Base-by-base conservation (phyloP, 805 yeast species). In the Candida lessepsii region DNA sequence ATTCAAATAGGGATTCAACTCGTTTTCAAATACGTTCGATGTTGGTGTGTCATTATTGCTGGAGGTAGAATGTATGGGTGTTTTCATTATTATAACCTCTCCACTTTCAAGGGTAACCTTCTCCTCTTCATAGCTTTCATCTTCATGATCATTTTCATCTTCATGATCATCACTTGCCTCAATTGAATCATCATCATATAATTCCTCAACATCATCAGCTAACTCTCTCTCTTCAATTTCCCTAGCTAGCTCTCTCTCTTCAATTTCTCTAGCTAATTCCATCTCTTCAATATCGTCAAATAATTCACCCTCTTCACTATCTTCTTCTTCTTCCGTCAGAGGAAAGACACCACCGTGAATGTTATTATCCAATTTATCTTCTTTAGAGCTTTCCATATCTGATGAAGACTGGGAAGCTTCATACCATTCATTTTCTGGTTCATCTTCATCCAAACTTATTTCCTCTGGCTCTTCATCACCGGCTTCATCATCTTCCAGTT, bases 1-100 rank as follows among this genome's bases (percentile, higher is more conserved):
- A 25, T 26, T n/a, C 27, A 35, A 41, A 32, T 16, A 24, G 3
- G n/a, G 42, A 45, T 3, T 71, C 60, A 7, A 67, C 14, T 6
- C 7, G 19, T 26, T 27, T 4, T 7, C 28, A n/a, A 18, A 25
- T 10, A n/a, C n/a, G n/a, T n/a, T n/a, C n/a, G n/a, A n/a, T n/a
- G n/a, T n/a, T n/a, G n/a, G n/a, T n/a, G n/a, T n/a, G n/a, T n/a
- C n/a, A n/a, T n/a, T n/a, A n/a, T n/a, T n/a, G n/a, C n/a, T n/a
- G n/a, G n/a, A n/a, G n/a, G n/a, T n/a, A n/a, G n/a, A n/a, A n/a
- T n/a, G n/a, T n/a, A n/a, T 25, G 19, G 3, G 20, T 13, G 5
- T 14, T 9, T 33, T 19, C 28, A 5, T 14, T 8, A 9, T 14
- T n/a, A 24, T 10, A 29, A 52, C 16, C 25, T 25, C 45, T 41